These are phyloP conservation scores for Cystoderma amianthinum DNA, from an alignment of 768 basidiomycete genomes.

Conservation along the genomic window DNA sequence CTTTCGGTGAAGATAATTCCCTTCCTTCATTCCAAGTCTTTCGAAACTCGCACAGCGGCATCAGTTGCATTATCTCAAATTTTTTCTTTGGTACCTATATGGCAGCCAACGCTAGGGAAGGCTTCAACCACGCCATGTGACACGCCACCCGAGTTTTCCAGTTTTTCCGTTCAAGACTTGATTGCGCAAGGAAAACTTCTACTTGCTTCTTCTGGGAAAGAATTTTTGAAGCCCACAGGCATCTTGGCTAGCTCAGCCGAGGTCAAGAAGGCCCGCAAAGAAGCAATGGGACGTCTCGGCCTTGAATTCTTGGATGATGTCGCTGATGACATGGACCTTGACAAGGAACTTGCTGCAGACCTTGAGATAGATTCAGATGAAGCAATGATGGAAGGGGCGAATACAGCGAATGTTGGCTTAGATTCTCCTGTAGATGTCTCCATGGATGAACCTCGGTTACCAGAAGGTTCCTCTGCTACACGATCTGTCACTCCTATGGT, in stretches of 20 bases:
- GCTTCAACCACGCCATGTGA: constrained; percentile 6
- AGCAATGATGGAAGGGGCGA: constrained; percentile 23
- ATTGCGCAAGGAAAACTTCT: constrained; percentile 74
- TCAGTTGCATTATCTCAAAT: constrained; percentile 86
- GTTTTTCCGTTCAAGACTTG: constrained; percentile 71
- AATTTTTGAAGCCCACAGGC: constrained; percentile 71
- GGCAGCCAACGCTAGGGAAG: constrained; percentile 43
- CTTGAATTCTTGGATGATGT: constrained; percentile 79
- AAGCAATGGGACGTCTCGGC: constrained; percentile 83
- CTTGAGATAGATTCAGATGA: constrained; percentile 39
- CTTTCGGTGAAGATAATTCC: constrained; percentile 66
- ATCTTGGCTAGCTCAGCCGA: constrained; percentile 71
- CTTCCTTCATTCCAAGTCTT: constrained; percentile 85
- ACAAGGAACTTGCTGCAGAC: constrained; percentile 70
- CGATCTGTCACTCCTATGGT: constrained; percentile 42
- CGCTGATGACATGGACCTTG: constrained; percentile 79
- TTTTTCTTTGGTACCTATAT: constrained; percentile 75
- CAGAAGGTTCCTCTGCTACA: constrained; percentile 30
- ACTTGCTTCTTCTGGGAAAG: constrained; percentile 89
- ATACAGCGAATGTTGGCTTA: constrained; percentile 20
- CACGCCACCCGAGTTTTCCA: constrained; percentile 53
- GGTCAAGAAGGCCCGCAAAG: constrained; percentile 81
- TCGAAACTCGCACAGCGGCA: constrained; percentile 86
- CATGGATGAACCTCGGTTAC: constrained; percentile 25
- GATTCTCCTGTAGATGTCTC: constrained; percentile 40